These are phyloP conservation scores for Inonotus hispidus DNA, from an alignment of 1,284 basidiomycete species.

Conservation along the genomic window DNA sequence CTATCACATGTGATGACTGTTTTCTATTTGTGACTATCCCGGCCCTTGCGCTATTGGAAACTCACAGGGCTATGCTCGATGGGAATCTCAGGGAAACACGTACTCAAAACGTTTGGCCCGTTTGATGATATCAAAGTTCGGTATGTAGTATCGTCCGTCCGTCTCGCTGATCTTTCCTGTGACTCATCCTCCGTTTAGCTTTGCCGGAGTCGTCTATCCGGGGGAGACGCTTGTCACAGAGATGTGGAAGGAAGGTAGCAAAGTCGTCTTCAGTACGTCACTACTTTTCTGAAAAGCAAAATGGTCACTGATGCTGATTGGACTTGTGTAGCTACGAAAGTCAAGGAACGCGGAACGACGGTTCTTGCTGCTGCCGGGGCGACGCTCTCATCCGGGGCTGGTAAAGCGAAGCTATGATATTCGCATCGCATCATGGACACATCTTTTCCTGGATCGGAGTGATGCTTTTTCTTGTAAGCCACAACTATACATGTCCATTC, in stretches of 20 bases:
- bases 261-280: conserved; percentile 82
- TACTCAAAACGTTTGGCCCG: conserved; percentile 80
- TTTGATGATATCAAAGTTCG: conserved; percentile 96
- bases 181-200: conserved; percentile 37
- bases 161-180: background rate
- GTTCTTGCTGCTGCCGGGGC: conserved; percentile 41
- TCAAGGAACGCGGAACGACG: conserved; percentile 37
- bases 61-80: conserved; percentile 77
- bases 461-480: background rate
- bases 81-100: conserved; percentile 93
- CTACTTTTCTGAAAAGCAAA: background rate
- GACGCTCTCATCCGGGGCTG: conserved; percentile 28
- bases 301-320: background rate
- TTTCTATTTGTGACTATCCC: conserved; percentile 17
- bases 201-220: conserved; percentile 88
- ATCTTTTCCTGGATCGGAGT: no score
- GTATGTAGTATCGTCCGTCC: conserved; percentile 36
- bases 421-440: background rate
- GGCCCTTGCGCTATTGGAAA: no score
- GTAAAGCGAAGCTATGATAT: conserved; percentile 57
- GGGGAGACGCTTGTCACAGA: conserved; percentile 92
- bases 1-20: background rate
- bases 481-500: background rate
- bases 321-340: conserved; percentile 50
- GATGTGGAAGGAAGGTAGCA: conserved; percentile 97